Percentiles rank a stretch among this genome's conserved stretches.
These are phyloP conservation scores for Coprinellus micaceus DNA, from an alignment of 768 basidiomycete genomes.

Conservation along the genomic window DNA sequence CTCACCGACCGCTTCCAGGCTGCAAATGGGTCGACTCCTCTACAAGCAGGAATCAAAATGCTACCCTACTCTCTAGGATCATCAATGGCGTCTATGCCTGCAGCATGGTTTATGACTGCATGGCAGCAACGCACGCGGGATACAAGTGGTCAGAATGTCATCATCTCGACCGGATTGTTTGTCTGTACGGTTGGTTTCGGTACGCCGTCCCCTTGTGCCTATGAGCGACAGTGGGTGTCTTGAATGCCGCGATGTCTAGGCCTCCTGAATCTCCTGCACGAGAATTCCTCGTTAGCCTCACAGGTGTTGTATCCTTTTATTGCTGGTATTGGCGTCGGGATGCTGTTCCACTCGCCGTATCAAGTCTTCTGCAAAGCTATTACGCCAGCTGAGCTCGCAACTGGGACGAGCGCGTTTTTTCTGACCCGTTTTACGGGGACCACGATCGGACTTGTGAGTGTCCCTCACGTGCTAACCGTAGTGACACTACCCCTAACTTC, in stretches of 20 bases:
- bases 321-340: slow-evolving; percentile 74
- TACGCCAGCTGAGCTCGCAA: slow-evolving; percentile 63
- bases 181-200: slow-evolving; percentile 73
- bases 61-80: slow-evolving; percentile 85
- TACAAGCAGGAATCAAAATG: slow-evolving; percentile 69
- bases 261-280: slow-evolving; percentile 60
- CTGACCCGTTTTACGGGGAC: slow-evolving; percentile 85
- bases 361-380: slow-evolving; percentile 71
- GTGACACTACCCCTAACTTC: not conserved
- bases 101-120: slow-evolving; percentile 76
- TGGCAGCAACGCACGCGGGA: slow-evolving; percentile 54
- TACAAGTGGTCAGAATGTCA: slow-evolving; percentile 62
- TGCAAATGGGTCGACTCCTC: slow-evolving; percentile 64
- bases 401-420: slow-evolving; percentile 84
- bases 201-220: no score
- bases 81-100: slow-evolving; percentile 80
- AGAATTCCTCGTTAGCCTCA: slow-evolving; percentile 38
- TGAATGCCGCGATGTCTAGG: no score
- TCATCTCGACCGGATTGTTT: slow-evolving; percentile 60
- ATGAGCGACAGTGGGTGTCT: no score
- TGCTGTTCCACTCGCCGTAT: slow-evolving; percentile 84
- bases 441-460: slow-evolving; percentile 70
- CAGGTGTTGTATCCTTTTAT: slow-evolving; percentile 64
- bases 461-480: not conserved
- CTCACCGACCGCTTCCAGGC: slow-evolving; percentile 40